Evolutionary conservation across 1,284 basidiomycete genomes (phyloP), one percentile per base, ranked within the genome.

Genomic region (Ceratobasidium sp.): DNA sequence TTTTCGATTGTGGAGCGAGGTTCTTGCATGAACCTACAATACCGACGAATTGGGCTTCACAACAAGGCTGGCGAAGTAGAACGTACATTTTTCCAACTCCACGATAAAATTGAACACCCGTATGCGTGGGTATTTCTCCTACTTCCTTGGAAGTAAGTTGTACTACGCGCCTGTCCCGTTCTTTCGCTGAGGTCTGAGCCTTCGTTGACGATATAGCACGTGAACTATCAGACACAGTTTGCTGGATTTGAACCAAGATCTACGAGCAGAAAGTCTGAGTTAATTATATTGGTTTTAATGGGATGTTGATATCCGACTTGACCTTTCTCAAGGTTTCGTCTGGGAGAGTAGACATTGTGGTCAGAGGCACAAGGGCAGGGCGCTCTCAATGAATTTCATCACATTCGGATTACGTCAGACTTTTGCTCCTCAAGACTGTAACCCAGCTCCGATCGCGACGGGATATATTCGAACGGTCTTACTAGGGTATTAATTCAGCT

Each of bases 51-150:
- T 8, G 45, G 20, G 32, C 29, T 25, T 22, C n/a, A 40, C 35
- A 38, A n/a, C 25, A 47, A 25, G 20, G 25, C 15, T 29, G 27
- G 20, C 43, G n/a, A n/a, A n/a, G n/a, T n/a, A n/a, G 29, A 35
- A 80, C 87, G 73, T 73, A 94, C 94, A 94, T 94, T 80, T 96
- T 96, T 47, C 94, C 94, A 57, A 96, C 91, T 53, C 93, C 93
- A 75, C 91, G 92, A 80, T 94, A 96, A 75, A 95, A 80, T 75
- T 89, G 92, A 72, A 86, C 82, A 52, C 60, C 62, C 6, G 58
- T 32, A 47, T 32, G 17, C 3, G 22, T 35, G 6, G 72, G 72
- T 55, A 92, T 83, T 25, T 82, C 80, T 47, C 81, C 82, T 71
- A 92, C 87, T 77, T 93, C 91, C 73, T 88, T 86, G 69, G 90